Base-by-base conservation (phyloP, 495 filamentous ascomycete species). In the Tuber umbilicatum region DNA sequence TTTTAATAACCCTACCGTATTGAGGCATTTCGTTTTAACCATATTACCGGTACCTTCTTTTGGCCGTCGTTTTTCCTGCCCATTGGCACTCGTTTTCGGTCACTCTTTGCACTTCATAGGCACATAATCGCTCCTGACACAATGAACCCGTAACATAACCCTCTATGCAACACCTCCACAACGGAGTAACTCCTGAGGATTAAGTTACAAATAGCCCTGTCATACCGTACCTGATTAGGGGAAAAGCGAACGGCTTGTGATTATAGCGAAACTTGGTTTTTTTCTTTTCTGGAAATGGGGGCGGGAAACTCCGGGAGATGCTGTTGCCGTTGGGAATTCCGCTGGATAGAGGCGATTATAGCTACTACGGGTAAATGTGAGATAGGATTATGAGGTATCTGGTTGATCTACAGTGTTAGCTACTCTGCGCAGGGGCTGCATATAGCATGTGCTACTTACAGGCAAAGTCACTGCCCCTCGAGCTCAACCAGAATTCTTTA, bases 401-500 rank as follows among this genome's bases (percentile, higher is more conserved):
- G 27, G 27, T 64, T 64, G 55, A 35, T 64, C 35, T 64, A 64
- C 35, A 14, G 55, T 64, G 55, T 64, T 64, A 64, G 55, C 12
- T 64, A 64, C 55, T 64, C 0, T 35, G 55, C 27, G 16, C 27
- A 3, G 27, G 27, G 14, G 55, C 55, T 35, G 55, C 35, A n/a
- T 50, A 16, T 60, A n/a, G n/a, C 12, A 60, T 27, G 50, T 31
- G 50, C 9, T 60, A 64, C 55, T 64, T 70, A 81, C 80, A 81
- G 69, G 81, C 79, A 76, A 81, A 81, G 39, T 82, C 81, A 64
- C 79, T 82, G 7, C 81, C 81, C 70, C 81, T 78, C n/a, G 77
- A 73, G 45, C 75, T 82, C 16, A 82, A 31, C 81, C 81, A 82
- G 70, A 82, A 82, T 41, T 82, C 81, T 47, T 81, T 82, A 21